These are phyloP conservation scores for Cercospora beticola DNA, from an alignment of 2,329 filamentous ascomycete genomes.

Conservation along the genomic window DNA sequence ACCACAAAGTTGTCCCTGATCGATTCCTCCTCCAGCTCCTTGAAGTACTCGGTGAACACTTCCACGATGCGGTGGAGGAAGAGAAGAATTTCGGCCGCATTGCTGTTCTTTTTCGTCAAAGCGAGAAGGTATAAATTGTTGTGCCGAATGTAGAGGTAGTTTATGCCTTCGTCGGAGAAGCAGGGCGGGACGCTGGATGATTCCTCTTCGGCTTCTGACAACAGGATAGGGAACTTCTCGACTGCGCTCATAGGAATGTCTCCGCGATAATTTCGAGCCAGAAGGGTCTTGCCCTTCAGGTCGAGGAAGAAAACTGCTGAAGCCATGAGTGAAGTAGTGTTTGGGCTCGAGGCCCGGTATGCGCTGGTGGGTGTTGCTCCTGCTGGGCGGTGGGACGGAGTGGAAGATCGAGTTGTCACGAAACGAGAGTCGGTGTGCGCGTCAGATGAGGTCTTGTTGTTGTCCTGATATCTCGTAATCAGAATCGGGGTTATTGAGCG, in stretches of 20 bases:
- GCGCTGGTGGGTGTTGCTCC: not conserved
- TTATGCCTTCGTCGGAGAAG: constrained; percentile 98
- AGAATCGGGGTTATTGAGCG: not conserved
- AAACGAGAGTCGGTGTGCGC: not conserved
- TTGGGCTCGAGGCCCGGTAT: constrained; percentile 22
- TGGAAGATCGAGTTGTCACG: not conserved
- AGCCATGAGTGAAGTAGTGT: constrained; percentile 64
- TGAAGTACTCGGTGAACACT: constrained; percentile 99
- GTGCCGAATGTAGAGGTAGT: constrained; percentile 98
- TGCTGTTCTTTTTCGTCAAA: constrained; percentile 96
- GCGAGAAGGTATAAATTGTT: constrained; percentile 99
- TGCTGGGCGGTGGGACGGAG: not conserved
- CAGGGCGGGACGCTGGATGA: constrained; percentile 95
- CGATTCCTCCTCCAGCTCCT: constrained; percentile 96
- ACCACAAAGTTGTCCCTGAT: constrained; percentile 99
- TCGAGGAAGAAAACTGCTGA: constrained; percentile 98
- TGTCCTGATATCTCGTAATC: not conserved
- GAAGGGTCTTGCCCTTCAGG: constrained; percentile 99
- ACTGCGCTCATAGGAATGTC: constrained; percentile 99
- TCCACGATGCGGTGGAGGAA: constrained; percentile 98
- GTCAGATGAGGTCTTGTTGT: not conserved
- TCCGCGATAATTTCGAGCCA: constrained; percentile 96
- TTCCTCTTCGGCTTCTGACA: constrained; percentile 98
- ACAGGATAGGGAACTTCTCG: constrained; percentile 92
- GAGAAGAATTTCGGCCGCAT: constrained; percentile 95